Base-by-base conservation (phyloP, 2,329 filamentous ascomycete species). In the Stachybotrys chlorohalonatus region DNA sequence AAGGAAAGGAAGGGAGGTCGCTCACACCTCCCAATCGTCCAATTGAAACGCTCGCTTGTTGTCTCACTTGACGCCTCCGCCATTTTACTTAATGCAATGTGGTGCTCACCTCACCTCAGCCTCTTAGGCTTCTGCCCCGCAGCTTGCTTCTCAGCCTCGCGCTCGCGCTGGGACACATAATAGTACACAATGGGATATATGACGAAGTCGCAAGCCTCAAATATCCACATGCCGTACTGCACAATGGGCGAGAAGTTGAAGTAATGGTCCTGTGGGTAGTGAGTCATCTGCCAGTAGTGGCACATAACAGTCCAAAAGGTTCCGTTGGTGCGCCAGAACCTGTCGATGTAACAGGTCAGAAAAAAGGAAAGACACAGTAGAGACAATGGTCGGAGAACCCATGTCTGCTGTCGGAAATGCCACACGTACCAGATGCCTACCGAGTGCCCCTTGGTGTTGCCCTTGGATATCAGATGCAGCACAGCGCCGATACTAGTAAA, bases 61-160 rank as follows among this genome's bases (percentile, higher is more conserved):
- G 24, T 24, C 24, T 24, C 24, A 24, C 24, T 24, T 2, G 24
- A 4, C 24, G 24, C 24, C 24, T 24, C 24, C 24, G 4, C 24
- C 24, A 24, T 24, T 24, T 24, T 24, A 24, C 24, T 2, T 4
- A 24, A 24, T 4, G 24, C 2, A 24, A 24, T 24, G 24, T 24
- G 24, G 24, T 24, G 24, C 24, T 24, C 24, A 24, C n/a, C 24
- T 15, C n/a, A 54, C 16, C 42, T 49, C 47, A 49, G 8, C 47
- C 57, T 54, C 13, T 56, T 45, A 57, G 60, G 65, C 49, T 60
- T 59, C 24, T 42, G 36, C 36, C 36, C 36, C 13, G 8, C 36
- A 42, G 36, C 36, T 42, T 2, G 36, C 36, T 9, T 42, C 13
- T 9, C 36, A 9, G 36, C 36, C 2, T 42, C 9, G 3, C 36